Conservation (phyloP, 2,329 filamentous ascomycete species). For the Phialocephala sp. region DNA sequence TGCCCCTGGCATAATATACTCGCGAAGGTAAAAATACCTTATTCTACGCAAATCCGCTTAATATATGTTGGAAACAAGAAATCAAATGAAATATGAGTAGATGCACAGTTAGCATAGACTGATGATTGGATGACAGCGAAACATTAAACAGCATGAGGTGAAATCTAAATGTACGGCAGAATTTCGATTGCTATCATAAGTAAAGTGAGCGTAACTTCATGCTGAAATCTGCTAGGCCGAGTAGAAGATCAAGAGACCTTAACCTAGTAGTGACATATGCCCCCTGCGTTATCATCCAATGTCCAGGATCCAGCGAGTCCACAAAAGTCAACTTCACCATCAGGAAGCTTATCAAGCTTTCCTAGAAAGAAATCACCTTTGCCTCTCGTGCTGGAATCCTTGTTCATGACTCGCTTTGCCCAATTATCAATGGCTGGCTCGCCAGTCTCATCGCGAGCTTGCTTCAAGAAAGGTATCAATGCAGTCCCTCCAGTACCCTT, state of each 20-base stretch:
- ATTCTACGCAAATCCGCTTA: too few relatives aligned
- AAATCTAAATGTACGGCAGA: too few relatives aligned
- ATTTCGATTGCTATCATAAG: too few relatives aligned
- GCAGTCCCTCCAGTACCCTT: constrained; percentile 93
- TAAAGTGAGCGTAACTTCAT: too few relatives aligned
- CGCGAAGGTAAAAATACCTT: too few relatives aligned
- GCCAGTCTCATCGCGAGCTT: constrained; percentile 93
- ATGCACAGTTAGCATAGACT: too few relatives aligned
- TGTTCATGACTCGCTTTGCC: constrained; percentile 52
- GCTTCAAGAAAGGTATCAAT: constrained; percentile 93
- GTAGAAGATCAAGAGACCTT: neutral
- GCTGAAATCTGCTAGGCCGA: too few relatives aligned
- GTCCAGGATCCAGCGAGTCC: constrained; percentile 87
- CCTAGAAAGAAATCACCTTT: constrained; percentile 63
- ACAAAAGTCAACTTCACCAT: constrained; percentile 52
- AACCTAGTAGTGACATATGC: constrained; percentile 45
- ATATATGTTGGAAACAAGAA: too few relatives aligned
- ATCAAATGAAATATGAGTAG: too few relatives aligned
- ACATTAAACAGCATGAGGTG: too few relatives aligned
- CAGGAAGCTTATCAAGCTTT: constrained; percentile 51
- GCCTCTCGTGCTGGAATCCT: constrained; percentile 43
- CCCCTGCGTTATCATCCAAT: constrained; percentile 80
- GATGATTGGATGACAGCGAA: too few relatives aligned
- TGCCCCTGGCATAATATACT: too few relatives aligned
- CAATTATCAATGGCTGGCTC: constrained; percentile 81